These are phyloP conservation scores for Fusarium clavum DNA, from an alignment of 2,329 filamentous ascomycete species.

Conservation along the genomic window DNA sequence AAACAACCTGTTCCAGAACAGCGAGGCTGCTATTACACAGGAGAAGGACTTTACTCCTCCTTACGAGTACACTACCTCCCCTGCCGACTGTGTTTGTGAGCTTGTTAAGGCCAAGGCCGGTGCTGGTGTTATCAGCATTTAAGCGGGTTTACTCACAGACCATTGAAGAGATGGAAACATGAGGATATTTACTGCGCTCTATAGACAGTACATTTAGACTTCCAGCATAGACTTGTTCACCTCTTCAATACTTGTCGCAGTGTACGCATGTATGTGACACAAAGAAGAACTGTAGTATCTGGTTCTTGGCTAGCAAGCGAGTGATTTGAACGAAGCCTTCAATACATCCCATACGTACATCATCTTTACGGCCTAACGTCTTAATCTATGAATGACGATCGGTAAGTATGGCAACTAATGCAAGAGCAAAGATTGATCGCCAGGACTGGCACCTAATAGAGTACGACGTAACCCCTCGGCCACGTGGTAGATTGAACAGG, in stretches of 20 bases:
- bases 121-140: constrained; percentile 36
- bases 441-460: neutral
- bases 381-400: no score
- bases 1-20: constrained; percentile 59
- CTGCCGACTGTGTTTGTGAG: constrained; percentile 41
- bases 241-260: no score
- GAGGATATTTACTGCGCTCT: neutral
- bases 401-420: neutral
- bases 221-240: neutral
- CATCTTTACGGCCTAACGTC: neutral
- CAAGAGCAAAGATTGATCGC: neutral
- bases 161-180: neutral
- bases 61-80: constrained; percentile 50
- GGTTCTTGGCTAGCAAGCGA: no score
- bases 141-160: neutral
- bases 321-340: neutral
- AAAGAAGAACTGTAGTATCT: neutral
- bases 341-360: accelerated
- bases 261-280: no score
- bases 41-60: constrained; percentile 49
- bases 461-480: constrained; percentile 22
- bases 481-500: constrained; percentile 27
- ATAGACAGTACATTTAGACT: neutral
- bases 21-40: constrained; percentile 51
- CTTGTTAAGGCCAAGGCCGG: constrained; percentile 44